Evolutionary conservation across 2,329 filamentous ascomycete species (phyloP).

Genomic region (Domatiomyces catenatus): DNA sequence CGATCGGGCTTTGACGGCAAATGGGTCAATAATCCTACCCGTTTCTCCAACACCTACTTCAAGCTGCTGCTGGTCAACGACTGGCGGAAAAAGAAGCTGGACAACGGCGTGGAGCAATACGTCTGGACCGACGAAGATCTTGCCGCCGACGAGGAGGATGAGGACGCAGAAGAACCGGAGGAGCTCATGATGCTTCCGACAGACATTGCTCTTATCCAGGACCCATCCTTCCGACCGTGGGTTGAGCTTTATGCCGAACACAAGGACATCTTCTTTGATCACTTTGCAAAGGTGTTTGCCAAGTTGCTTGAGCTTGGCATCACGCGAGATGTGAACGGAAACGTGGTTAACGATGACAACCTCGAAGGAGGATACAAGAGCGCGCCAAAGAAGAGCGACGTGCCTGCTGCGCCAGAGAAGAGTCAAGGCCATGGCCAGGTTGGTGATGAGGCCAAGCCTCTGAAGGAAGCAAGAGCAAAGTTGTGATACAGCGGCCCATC

Average conservation of each 20-base stretch:
- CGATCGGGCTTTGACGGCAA: slow-evolving; percentile 42
- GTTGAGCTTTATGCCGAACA: slow-evolving; percentile 45
- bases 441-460: slow-evolving; percentile 4
- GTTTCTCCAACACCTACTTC: slow-evolving; percentile 45
- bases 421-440: slow-evolving; percentile 6
- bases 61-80: slow-evolving; percentile 36
- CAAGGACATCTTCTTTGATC: slow-evolving; percentile 46
- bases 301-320: slow-evolving; percentile 49
- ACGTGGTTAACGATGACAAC: slow-evolving; percentile 42
- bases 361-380: slow-evolving; percentile 39
- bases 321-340: slow-evolving; percentile 37
- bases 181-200: slow-evolving; percentile 54
- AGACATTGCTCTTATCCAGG: slow-evolving; percentile 43
- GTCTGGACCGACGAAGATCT: slow-evolving; percentile 43
- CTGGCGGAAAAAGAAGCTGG: slow-evolving; percentile 40
- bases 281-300: slow-evolving; percentile 44
- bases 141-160: slow-evolving; percentile 17
- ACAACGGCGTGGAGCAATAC: slow-evolving; percentile 42
- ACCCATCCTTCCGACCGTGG: slow-evolving; percentile 39
- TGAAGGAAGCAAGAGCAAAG: slow-evolving; percentile 3
- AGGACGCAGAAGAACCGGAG: slow-evolving; percentile 23
- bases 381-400: slow-evolving; percentile 41
- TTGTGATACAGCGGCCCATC: not conserved
- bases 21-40: slow-evolving; percentile 46
- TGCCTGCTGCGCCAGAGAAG: slow-evolving; percentile 12